Evolutionary conservation across 2,329 filamentous ascomycete species (phyloP).

Genomic region (Emergomyces orientalis): DNA sequence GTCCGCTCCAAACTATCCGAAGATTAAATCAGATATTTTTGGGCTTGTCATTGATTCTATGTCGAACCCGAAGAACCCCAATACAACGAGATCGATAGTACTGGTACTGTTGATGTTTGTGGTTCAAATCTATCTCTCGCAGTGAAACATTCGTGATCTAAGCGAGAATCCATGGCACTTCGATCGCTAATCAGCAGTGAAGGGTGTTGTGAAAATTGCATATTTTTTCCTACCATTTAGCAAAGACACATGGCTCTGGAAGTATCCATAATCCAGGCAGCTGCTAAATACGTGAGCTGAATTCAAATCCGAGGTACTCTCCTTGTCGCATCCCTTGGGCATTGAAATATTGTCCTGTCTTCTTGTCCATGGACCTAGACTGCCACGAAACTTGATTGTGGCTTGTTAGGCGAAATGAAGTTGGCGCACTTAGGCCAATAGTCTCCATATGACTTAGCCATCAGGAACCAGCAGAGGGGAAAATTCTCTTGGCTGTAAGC

Average conservation of each 20-base stretch:
- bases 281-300: not conserved
- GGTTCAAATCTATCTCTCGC: not conserved
- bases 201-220: not conserved
- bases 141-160: not conserved
- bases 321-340: too few relatives aligned
- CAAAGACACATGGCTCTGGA: not conserved
- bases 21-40: not conserved
- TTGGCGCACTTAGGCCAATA: slow-evolving; percentile 1
- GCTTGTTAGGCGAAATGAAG: not conserved
- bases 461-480: not conserved
- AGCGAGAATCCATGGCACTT: not conserved
- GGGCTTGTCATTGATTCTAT: not conserved
- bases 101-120: too few relatives aligned
- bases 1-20: not conserved
- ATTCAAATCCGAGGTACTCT: not conserved
- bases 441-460: not conserved
- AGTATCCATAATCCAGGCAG: not conserved
- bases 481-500: not conserved
- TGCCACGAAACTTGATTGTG: not conserved
- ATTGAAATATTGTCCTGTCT: too few relatives aligned
- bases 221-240: not conserved
- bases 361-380: not conserved
- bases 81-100: too few relatives aligned
- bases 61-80: too few relatives aligned
- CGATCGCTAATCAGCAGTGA: not conserved